These are phyloP conservation scores for Ophiocordyceps sinensis DNA, from an alignment of 2,329 filamentous ascomycete genomes.

Conservation along the genomic window DNA sequence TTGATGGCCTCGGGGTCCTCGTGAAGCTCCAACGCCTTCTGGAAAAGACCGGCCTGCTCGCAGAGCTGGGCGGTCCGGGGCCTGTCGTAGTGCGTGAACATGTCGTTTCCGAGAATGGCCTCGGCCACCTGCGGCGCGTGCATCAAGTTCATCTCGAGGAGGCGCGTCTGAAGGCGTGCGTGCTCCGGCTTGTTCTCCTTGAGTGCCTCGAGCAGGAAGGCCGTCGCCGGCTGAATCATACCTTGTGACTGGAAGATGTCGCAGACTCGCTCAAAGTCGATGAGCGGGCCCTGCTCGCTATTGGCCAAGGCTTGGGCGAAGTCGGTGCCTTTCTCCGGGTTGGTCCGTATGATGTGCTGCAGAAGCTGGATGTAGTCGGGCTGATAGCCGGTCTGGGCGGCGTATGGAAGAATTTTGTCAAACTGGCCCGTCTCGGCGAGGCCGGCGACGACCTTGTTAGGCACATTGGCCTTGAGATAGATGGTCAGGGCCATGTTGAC, in stretches of 20 bases:
- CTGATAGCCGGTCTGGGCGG: conserved; percentile 69
- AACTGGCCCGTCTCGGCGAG: conserved; percentile 95
- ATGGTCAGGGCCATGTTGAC: conserved; percentile 75
- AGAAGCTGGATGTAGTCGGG: conserved; percentile 91
- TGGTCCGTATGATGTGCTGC: conserved; percentile 81
- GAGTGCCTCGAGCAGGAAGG: conserved; percentile 91
- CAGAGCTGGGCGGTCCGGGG: conserved; percentile 77
- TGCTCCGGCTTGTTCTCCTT: conserved; percentile 94
- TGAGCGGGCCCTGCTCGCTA: conserved; percentile 70
- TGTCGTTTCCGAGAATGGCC: conserved; percentile 93
- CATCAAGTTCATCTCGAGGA: conserved; percentile 95
- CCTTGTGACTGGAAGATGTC: conserved; percentile 97
- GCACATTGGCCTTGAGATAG: conserved; percentile 79
- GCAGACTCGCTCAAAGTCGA: conserved; percentile 88
- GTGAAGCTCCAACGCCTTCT: conserved; percentile 86
- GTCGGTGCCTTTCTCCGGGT: conserved; percentile 86
- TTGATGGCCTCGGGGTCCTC: conserved; percentile 84
- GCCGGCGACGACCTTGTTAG: conserved; percentile 87
- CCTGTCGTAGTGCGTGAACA: conserved; percentile 97
- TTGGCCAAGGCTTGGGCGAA: conserved; percentile 89
- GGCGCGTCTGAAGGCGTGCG: conserved; percentile 79
- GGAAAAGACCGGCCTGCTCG: conserved; percentile 77
- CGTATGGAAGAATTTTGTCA: conserved; percentile 90
- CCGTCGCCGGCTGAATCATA: conserved; percentile 94
- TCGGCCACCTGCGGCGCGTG: conserved; percentile 96